These are phyloP conservation scores for Eruca vesicaria DNA, from an alignment of 441 rosid genomes.

Conservation along the genomic window DNA sequence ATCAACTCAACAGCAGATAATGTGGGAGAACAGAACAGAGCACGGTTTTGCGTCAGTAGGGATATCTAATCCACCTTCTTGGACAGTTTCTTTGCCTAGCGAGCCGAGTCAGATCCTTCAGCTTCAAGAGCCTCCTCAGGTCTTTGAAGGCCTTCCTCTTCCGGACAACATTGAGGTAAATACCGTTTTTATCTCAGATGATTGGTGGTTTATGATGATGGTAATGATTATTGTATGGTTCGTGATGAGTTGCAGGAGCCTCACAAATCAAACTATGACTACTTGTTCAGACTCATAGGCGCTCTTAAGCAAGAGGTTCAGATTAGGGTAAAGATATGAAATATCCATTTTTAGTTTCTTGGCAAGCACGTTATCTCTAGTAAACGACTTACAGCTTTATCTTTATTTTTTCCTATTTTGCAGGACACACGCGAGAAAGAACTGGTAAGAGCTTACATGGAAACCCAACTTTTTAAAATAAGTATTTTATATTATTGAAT, in stretches of 20 bases:
- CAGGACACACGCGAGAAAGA: conserved; percentile 43
- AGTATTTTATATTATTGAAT: not conserved
- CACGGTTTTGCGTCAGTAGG: conserved; percentile 29
- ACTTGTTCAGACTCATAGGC: conserved; percentile 38
- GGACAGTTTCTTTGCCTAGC: conserved; percentile 35
- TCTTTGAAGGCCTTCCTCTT: conserved; percentile 42
- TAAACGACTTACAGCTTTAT: not conserved
- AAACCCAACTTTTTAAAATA: not conserved
- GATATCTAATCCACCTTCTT: conserved; percentile 38
- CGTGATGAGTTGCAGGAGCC: conserved; percentile 38
- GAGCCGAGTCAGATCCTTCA: conserved; percentile 30
- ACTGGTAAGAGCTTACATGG: conserved; percentile 32
- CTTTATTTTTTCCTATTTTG: not conserved
- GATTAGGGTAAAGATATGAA: conserved; percentile 32
- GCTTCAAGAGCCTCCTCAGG: conserved; percentile 30
- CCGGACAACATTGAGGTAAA: conserved; percentile 38
- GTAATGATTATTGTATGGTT: not conserved
- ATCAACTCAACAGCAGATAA: conserved; percentile 17
- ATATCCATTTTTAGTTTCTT: not conserved
- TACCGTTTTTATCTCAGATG: not conserved
- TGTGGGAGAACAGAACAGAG: conserved; percentile 27
- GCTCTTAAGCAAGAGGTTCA: conserved; percentile 41
- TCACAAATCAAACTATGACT: conserved; percentile 39
- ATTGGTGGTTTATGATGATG: conserved; percentile 6
- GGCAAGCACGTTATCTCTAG: not conserved